These are phyloP conservation scores for Neofusicoccum ribis DNA, from an alignment of 2,329 filamentous ascomycete genomes.

Conservation along the genomic window DNA sequence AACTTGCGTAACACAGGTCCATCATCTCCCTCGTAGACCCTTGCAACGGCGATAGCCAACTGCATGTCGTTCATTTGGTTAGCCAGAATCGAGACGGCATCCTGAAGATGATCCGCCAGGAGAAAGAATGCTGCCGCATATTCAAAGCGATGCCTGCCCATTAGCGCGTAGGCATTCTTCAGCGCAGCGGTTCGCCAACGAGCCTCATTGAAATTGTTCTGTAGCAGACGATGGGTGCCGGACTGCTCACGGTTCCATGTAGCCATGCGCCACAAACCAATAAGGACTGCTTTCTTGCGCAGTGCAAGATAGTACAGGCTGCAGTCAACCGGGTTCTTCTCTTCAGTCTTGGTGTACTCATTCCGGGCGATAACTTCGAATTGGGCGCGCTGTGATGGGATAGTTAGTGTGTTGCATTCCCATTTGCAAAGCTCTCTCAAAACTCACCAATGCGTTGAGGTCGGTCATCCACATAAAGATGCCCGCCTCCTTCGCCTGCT, in stretches of 20 bases:
- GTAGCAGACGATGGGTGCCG: conserved; percentile 74
- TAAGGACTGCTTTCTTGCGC: conserved; percentile 83
- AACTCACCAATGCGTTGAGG: conserved; percentile 68
- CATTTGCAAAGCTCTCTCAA: no score
- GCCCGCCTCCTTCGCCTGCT: conserved; percentile 79
- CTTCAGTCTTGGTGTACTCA: conserved; percentile 85
- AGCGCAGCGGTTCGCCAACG: conserved; percentile 87
- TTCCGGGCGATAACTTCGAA: conserved; percentile 91
- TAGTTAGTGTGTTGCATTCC: neutral
- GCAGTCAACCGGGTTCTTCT: conserved; percentile 88
- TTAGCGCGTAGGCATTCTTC: conserved; percentile 94
- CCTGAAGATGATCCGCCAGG: conserved; percentile 78
- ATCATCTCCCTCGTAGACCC: conserved; percentile 84
- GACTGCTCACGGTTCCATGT: conserved; percentile 83
- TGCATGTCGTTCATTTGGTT: conserved; percentile 87
- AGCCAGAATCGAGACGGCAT: conserved; percentile 82
- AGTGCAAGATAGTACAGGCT: conserved; percentile 89
- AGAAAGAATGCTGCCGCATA: conserved; percentile 97
- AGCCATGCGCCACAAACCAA: conserved; percentile 94
- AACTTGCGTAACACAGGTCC: conserved; percentile 72
- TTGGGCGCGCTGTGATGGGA: conserved; percentile 61
- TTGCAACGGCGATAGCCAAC: conserved; percentile 81
- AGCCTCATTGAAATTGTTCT: conserved; percentile 86
- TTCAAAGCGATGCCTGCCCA: conserved; percentile 87
- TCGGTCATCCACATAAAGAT: conserved; percentile 95